phyloP scores from a whole-genome alignment of 768 basidiomycete species.

The Rhodotorula toruloides region DNA sequence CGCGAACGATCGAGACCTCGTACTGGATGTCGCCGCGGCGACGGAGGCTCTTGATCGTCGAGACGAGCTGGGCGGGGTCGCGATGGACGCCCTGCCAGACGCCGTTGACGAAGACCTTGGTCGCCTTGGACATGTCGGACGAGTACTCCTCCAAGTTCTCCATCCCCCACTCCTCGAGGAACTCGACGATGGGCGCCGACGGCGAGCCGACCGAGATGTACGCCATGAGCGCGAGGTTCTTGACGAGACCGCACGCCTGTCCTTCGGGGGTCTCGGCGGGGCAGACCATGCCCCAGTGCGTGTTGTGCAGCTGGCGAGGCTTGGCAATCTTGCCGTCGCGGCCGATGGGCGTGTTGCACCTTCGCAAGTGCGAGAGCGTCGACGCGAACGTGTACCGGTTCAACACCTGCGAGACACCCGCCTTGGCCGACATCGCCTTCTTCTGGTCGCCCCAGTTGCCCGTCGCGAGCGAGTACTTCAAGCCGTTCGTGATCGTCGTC shows the following conservation, averaged over 20 bases:
- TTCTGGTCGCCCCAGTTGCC: constrained; percentile 99
- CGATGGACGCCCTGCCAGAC: constrained; percentile 99
- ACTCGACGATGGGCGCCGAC: constrained; percentile 93
- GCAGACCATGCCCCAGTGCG: constrained; percentile 99
- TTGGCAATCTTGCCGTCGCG: constrained; percentile 99
- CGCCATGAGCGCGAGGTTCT: constrained; percentile 94
- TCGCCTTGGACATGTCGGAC: constrained; percentile 51
- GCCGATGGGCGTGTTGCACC: constrained; percentile 95
- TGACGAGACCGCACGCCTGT: constrained; percentile 97
- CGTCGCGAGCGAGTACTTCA: constrained; percentile 95
- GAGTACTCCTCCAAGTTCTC: constrained; percentile 92
- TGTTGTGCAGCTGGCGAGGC: constrained; percentile 97
- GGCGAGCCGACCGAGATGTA: constrained; percentile 97
- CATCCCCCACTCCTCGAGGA: constrained; percentile 96
- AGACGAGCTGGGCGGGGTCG: constrained; percentile 83
- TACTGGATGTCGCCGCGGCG: constrained; percentile 91
- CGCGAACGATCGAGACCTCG: constrained; percentile 94
- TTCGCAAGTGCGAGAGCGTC: constrained; percentile 92
- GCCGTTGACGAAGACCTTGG: constrained; percentile 98
- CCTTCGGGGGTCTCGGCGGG: constrained; percentile 99
- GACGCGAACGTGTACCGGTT: constrained; percentile 99
- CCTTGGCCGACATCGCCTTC: constrained; percentile 95
- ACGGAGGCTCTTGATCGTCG: constrained; percentile 84
- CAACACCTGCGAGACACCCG: constrained; percentile 96
- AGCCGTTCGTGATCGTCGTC: constrained; percentile 93